Base-by-base conservation (phyloP, 2,329 filamentous ascomycete genomes). In the Paecilomyces niveus region DNA sequence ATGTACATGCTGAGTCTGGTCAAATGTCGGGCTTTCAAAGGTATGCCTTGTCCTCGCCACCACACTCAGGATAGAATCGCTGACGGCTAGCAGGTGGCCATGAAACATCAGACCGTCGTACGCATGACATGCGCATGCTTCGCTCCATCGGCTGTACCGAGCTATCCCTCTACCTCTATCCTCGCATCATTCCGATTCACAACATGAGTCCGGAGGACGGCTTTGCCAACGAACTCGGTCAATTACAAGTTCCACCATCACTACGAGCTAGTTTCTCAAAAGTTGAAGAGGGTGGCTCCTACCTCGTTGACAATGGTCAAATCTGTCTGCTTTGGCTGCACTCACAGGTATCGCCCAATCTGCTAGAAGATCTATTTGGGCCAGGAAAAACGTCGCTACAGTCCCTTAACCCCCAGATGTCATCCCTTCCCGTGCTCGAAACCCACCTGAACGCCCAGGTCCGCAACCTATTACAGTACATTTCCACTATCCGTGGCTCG, bases 401-500 rank as follows among this genome's bases (percentile, higher is more conserved):
- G 71, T 80, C 81, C 39, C 82, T 99, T 7, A 91, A 97, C 69
- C 85, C 93, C 0, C 94, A 92, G 73, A 85, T 85, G 54, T 90
- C 89, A 21, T 83, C 86, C 1, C 75, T 99, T 1, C 94, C 94
- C 0, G 81, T 96, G 1, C 82, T 99, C 53, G 85, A 96, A 67
- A 97, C 93, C 2, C 92, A 95, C 67, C 83, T 99, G 21, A 97
- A 95, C 68, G 92, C 92, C 1, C 94, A 99, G 78, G 90, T 94
- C 49, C 88, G 94, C 66, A 99, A 99, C 70, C 87, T 99, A 22
- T 74, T 97, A 57, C 90, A 96, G 71, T 96, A 95, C 70, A 80
- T 97, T 53, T 86, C 88, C 68, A 85, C 84, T 13, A 83, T 89
- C 69, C 85, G 94, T 49, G 92, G 92, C 9, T 91, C 88, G 61